These are phyloP conservation scores for Apiospora saccharicola DNA, from an alignment of 2,329 filamentous ascomycete genomes.

Conservation along the genomic window DNA sequence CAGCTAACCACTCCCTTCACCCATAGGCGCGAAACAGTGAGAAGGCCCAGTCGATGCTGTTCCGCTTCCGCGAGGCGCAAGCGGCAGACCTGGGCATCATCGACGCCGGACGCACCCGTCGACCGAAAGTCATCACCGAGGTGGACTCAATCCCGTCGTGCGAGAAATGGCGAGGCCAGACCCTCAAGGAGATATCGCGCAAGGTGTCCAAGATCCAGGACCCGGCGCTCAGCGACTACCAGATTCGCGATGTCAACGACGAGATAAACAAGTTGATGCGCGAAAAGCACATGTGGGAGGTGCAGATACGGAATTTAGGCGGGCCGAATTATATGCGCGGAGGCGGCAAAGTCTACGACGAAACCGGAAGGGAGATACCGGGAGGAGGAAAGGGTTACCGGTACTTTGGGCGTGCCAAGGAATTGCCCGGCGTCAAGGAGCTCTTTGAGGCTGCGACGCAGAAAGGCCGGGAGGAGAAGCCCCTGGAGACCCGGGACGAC, in stretches of 20 bases:
- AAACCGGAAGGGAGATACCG: constrained; percentile 74
- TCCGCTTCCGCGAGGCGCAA: constrained; percentile 98
- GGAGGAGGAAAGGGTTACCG: constrained; percentile 88
- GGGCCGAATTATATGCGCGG: constrained; percentile 95
- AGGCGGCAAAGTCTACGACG: constrained; percentile 74
- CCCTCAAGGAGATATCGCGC: constrained; percentile 94
- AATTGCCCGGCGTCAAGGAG: constrained; percentile 95
- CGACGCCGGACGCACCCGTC: constrained; percentile 86
- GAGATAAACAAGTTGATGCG: constrained; percentile 99
- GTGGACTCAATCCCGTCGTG: constrained; percentile 84
- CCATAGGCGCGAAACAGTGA: constrained; percentile 90
- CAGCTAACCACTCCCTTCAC: constrained; percentile 22
- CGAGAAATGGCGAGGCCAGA: constrained; percentile 98
- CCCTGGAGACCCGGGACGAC: constrained; percentile 72
- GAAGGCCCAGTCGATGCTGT: constrained; percentile 99
- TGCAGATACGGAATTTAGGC: constrained; percentile 93
- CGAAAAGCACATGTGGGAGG: constrained; percentile 99
- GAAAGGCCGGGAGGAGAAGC: constrained; percentile 64
- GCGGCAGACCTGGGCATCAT: constrained; percentile 95
- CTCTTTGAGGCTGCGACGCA: constrained; percentile 82
- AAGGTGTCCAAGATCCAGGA: constrained; percentile 98
- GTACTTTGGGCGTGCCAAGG: constrained; percentile 90
- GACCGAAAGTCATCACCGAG: constrained; percentile 89
- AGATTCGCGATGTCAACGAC: constrained; percentile 97
- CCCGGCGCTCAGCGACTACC: constrained; percentile 87